A percentile compares a stretch with the other conserved stretches of the same genome.
phyloP scores from a whole-genome alignment of 2,329 filamentous ascomycete species.

The Fusarium miscanthi region DNA sequence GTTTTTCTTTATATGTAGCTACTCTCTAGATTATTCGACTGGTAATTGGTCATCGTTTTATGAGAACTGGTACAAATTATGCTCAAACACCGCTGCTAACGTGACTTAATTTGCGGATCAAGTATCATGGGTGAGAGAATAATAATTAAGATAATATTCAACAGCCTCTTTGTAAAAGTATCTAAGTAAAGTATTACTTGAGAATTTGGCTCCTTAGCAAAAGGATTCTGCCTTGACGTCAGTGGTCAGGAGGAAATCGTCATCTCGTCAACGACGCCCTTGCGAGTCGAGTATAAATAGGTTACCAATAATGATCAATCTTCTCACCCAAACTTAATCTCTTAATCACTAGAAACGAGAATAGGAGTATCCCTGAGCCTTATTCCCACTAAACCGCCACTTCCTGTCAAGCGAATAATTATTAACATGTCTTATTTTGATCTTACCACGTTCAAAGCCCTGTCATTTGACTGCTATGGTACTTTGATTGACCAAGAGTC shows the following conservation, averaged over 20 bases:
- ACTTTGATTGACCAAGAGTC: constrained; percentile 18
- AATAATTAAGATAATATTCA: neutral
- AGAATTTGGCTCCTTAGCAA: accelerated
- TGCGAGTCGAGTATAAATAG: neutral
- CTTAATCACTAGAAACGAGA: accelerated
- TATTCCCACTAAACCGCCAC: too few species aligned
- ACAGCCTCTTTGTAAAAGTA: accelerated
- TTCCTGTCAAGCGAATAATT: too few species aligned
- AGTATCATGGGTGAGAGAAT: too few species aligned
- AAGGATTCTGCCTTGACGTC: constrained; percentile 3
- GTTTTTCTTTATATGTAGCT: neutral
- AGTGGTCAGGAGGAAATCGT: neutral
- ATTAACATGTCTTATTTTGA: neutral
- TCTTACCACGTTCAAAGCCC: constrained; percentile 1
- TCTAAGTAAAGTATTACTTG: accelerated
- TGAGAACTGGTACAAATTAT: neutral
- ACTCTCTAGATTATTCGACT: accelerated
- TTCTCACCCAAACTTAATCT: accelerated
- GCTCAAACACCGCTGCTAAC: accelerated
- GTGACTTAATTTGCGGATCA: neutral
- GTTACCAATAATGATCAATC: accelerated
- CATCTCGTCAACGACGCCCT: constrained; percentile 15
- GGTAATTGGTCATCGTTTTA: too few species aligned
- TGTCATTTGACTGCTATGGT: constrained; percentile 18
- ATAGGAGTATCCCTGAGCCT: accelerated